Base-by-base conservation (phyloP, 2,329 filamentous ascomycete genomes). In the Penicillium verrucosum region DNA sequence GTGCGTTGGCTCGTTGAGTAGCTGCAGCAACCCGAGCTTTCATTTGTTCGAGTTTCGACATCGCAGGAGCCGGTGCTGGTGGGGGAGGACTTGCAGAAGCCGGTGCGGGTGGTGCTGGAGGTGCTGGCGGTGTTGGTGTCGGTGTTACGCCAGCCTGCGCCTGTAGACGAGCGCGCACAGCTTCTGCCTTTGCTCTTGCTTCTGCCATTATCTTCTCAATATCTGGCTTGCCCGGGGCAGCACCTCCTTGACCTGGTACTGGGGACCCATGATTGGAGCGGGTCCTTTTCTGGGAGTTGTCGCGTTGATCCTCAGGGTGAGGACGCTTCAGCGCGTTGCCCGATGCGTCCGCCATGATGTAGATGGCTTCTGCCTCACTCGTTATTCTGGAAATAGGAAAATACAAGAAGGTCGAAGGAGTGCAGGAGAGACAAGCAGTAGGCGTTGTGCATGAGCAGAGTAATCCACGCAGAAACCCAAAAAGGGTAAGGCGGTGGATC, bases 21-120 rank as follows among this genome's bases (percentile, higher is more conserved):
- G 89, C 89, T 48, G 89, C 89, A 46, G 89, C 88, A 12, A 94
- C 88, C 65, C 90, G 84, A 25, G 89, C 89, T 73, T 89, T 92
- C 70, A 95, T 82, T 42, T 89, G 87, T 46, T 90, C 90, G 62
- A 93, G 84, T 81, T 74, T 90, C 81, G 69, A 87, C 81, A 61
- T 83, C 81, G 68, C 83, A 23, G 75, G 60, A 44, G 67, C 65
- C 29, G 71, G 49, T 30, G 68, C 56, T n/a, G 75, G 63, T 43
- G 72, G 70, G 49, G 69, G 70, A 29, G 73, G 64, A 82, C 65
- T 67, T 55, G 71, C n/a, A 10, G 54, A 66, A 42, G 65, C 64
- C 36, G 67, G 58, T 46, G 71, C 61, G 27, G 62, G 60, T 41
- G 59, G 34, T 44, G 71, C 60, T 30, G 61, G 60, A 43, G 59